phyloP scores from a whole-genome alignment of 2,329 filamentous ascomycete species.

The Cercospora citrullina region DNA sequence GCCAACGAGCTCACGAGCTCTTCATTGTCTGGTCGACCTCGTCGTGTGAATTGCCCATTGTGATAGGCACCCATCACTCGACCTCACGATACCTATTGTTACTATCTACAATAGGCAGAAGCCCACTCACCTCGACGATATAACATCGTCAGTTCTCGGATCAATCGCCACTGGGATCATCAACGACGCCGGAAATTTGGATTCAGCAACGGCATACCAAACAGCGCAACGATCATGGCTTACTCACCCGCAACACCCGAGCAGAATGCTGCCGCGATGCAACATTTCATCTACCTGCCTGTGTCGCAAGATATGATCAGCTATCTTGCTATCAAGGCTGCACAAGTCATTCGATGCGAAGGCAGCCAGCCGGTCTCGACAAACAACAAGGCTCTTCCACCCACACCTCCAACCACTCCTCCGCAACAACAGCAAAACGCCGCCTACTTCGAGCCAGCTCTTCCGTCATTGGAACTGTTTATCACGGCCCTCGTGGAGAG shows the following conservation, averaged over 20 bases:
- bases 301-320: constrained; percentile 75
- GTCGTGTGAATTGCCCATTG: constrained; percentile 35
- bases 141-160: constrained; percentile 17
- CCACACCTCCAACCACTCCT: constrained; percentile 61
- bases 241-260: constrained; percentile 45
- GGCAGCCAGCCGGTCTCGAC: constrained; percentile 39
- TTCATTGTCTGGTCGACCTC: constrained; percentile 35
- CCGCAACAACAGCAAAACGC: constrained; percentile 49
- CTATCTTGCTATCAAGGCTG: constrained; percentile 72
- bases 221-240: constrained; percentile 42
- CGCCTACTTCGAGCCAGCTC: constrained; percentile 51
- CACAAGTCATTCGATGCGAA: constrained; percentile 79
- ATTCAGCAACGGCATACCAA: constrained; percentile 21
- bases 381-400: constrained; percentile 52
- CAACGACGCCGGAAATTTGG: constrained; percentile 14
- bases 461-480: constrained; percentile 86
- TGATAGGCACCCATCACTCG: constrained; percentile 24
- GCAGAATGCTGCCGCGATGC: constrained; percentile 71
- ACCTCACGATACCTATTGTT: constrained; percentile 32
- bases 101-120: constrained; percentile 31
- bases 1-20: constrained; percentile 26
- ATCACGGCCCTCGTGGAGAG: constrained; percentile 87
- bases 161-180: constrained; percentile 19
- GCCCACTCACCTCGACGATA: constrained; percentile 14
- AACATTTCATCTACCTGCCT: constrained; percentile 76